A percentile compares a stretch with the other conserved stretches of the same genome.
phyloP scores from a whole-genome alignment of 169 alveolate species.

The Hammondia hammondi region DNA sequence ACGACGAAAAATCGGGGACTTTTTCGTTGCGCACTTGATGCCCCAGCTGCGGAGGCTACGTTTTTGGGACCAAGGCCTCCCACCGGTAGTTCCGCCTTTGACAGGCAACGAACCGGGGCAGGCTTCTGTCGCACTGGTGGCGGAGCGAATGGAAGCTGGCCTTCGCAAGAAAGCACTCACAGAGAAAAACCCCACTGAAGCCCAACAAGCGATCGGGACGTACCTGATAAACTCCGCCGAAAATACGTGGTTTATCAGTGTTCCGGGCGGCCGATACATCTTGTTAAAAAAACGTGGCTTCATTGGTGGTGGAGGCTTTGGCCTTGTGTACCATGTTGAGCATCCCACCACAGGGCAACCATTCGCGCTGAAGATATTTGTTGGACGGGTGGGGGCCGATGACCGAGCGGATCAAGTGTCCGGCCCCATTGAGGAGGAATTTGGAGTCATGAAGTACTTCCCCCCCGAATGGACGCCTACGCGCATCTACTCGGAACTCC shows the following conservation, averaged over 20 bases:
- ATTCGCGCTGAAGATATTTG: not conserved
- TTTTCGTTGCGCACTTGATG: not conserved
- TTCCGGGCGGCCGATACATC: not conserved
- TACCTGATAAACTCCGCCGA: not conserved
- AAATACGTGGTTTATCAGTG: not conserved
- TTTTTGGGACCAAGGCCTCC: not conserved
- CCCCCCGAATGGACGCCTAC: not conserved
- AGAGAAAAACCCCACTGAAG: not conserved
- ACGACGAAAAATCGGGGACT: not conserved
- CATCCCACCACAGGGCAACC: not conserved
- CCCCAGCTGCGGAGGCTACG: not conserved
- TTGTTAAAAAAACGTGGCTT: not conserved
- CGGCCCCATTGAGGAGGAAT: not conserved
- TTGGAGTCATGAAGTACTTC: not conserved
- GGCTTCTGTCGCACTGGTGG: not conserved
- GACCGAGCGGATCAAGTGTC: not conserved
- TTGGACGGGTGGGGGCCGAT: not conserved
- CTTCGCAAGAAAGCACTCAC: not conserved
- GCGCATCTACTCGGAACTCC: not conserved
- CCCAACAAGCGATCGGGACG: not conserved
- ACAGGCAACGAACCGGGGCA: not conserved
- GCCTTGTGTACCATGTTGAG: constrained; percentile 12
- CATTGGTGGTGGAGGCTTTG: not conserved
- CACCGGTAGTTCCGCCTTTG: constrained; percentile 18
- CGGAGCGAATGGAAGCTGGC: not conserved